phyloP scores from a whole-genome alignment of 768 basidiomycete genomes.

The Auricularia cornea region DNA sequence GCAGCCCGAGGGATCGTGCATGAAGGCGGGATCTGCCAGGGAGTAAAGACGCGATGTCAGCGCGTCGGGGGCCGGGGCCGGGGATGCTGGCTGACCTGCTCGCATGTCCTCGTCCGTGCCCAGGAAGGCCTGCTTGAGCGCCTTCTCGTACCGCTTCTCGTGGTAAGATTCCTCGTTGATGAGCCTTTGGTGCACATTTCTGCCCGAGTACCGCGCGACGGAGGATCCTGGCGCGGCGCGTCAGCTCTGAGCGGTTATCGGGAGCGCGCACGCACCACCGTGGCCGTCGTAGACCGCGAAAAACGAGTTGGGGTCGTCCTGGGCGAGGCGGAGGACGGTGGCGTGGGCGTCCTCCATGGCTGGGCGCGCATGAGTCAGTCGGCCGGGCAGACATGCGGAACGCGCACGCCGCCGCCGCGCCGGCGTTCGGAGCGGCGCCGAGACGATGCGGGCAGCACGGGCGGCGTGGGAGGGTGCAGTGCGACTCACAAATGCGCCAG shows the following conservation, averaged over 20 bases:
- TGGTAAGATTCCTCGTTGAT: slow-evolving; percentile 64
- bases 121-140: slow-evolving; percentile 83
- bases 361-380: slow-evolving; percentile 28
- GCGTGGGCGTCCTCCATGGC: slow-evolving; percentile 98
- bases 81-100: slow-evolving; percentile 41
- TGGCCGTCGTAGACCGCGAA: slow-evolving; percentile 99
- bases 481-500: slow-evolving; percentile 88
- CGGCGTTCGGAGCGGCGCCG: neutral
- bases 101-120: slow-evolving; percentile 93
- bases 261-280: slow-evolving; percentile 45
- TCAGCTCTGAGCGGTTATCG: neutral
- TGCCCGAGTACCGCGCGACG: slow-evolving; percentile 82
- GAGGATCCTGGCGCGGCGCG: slow-evolving; percentile 47
- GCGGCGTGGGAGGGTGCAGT: too few species aligned
- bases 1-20: slow-evolving; percentile 90
- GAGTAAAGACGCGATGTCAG: slow-evolving; percentile 5
- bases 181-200: slow-evolving; percentile 73
- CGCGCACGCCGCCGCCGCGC: neutral
- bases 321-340: slow-evolving; percentile 58
- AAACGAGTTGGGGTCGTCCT: slow-evolving; percentile 49
- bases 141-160: slow-evolving; percentile 58
- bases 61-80: neutral
- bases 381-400: neutral
- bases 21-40: slow-evolving; percentile 67
- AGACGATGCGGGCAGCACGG: neutral